These are phyloP conservation scores for Cyberlindnera suaveolens DNA, from an alignment of 805 yeast species.

Conservation along the genomic window DNA sequence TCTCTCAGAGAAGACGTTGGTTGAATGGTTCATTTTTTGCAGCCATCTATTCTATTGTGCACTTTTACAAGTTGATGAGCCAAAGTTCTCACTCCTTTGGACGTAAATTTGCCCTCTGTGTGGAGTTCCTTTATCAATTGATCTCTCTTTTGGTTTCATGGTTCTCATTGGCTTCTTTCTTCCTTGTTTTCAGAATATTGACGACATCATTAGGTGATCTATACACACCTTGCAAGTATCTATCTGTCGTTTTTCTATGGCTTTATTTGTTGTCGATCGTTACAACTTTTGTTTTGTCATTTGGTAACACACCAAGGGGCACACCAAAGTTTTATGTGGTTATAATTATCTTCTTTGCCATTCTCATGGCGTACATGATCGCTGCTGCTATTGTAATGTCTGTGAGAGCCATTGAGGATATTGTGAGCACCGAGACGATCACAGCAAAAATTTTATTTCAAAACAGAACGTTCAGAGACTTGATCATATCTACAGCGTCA, in stretches of 20 bases:
- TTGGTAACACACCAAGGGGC: conserved; percentile 93
- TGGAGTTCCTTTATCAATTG: conserved; percentile 77
- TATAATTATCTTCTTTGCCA: conserved; percentile 75
- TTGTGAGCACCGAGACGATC: conserved; percentile 28
- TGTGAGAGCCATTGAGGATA: conserved; percentile 56
- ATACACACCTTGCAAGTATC: conserved; percentile 67
- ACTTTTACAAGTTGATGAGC: conserved; percentile 69
- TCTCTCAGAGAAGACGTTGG: conserved; percentile 94
- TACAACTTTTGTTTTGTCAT: conserved; percentile 80
- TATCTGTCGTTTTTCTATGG: conserved; percentile 81
- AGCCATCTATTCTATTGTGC: conserved; percentile 78
- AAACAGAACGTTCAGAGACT: conserved; percentile 73
- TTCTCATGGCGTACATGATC: conserved; percentile 82
- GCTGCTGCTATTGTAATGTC: conserved; percentile 83
- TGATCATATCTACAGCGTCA: conserved; percentile 77
- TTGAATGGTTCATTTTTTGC: conserved; percentile 95
- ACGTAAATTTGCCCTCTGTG: conserved; percentile 64
- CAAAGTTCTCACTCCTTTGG: conserved; percentile 59
- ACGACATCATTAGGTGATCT: conserved; percentile 70
- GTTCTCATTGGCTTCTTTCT: conserved; percentile 89
- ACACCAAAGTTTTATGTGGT: conserved; percentile 71
- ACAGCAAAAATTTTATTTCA: conserved; percentile 46
- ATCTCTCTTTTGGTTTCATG: conserved; percentile 76
- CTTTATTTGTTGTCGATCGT: conserved; percentile 73
- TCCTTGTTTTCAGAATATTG: conserved; percentile 82